Percentiles rank a stretch among this genome's conserved stretches.
phyloP scores from a whole-genome alignment of 2,329 filamentous ascomycete species.

The Nothophaeocryptopus gaeumannii region DNA sequence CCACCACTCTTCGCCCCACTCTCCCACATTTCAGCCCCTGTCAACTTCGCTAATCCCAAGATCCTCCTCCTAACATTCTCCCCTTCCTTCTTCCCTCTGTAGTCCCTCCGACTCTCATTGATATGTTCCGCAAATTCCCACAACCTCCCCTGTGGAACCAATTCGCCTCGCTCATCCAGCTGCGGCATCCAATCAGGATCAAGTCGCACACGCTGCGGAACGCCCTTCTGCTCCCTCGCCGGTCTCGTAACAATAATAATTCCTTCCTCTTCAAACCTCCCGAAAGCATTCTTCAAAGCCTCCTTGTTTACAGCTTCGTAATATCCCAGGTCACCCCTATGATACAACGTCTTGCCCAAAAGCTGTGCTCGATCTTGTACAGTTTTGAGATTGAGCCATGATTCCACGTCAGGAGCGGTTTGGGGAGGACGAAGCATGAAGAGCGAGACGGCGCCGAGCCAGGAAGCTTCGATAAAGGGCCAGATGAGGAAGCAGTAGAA shows the following conservation, averaged over 20 bases:
- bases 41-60: constrained; percentile 68
- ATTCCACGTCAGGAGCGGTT: constrained; percentile 41
- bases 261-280: constrained; percentile 83
- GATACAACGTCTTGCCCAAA: constrained; percentile 93
- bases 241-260: constrained; percentile 73
- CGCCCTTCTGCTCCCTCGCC: constrained; percentile 50
- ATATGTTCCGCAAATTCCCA: constrained; percentile 94
- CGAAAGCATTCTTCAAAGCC: constrained; percentile 89
- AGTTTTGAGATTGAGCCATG: constrained; percentile 60
- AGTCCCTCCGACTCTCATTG: constrained; percentile 72
- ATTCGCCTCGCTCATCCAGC: constrained; percentile 60
- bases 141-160: constrained; percentile 70
- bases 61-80: constrained; percentile 83
- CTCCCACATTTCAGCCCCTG: constrained; percentile 69
- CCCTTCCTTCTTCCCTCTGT: constrained; percentile 86
- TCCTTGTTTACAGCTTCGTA: constrained; percentile 99
- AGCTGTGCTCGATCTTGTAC: constrained; percentile 68
- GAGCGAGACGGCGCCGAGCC: constrained; percentile 84
- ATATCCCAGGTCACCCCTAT: constrained; percentile 94
- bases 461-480: constrained; percentile 94
- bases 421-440: constrained; percentile 77
- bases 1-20: constrained; percentile 29
- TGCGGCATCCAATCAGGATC: constrained; percentile 55
- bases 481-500: constrained; percentile 99
- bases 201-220: constrained; percentile 62